These are phyloP conservation scores for Sutorius eximius DNA, from an alignment of 1,284 basidiomycete genomes.

Conservation along the genomic window DNA sequence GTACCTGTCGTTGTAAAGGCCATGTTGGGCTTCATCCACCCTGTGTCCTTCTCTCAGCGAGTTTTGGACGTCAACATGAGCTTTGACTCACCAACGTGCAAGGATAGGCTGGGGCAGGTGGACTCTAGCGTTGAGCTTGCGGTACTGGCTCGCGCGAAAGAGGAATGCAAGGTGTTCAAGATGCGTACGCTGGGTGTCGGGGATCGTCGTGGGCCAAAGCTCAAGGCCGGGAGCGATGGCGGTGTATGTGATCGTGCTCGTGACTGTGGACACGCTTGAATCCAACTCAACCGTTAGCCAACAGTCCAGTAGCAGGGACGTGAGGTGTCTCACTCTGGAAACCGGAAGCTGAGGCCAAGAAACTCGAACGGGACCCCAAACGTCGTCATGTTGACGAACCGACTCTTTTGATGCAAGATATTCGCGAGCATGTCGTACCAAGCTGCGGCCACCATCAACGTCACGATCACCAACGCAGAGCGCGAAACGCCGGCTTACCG, in stretches of 20 bases:
- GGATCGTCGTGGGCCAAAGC: conserved; percentile 76
- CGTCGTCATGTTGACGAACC: conserved; percentile 74
- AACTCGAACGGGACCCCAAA: conserved; percentile 83
- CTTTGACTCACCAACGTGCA: conserved; percentile 46
- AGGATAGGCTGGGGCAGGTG: conserved; percentile 70
- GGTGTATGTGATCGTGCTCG: conserved; percentile 81
- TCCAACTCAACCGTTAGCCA: background rate
- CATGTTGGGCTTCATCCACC: conserved; percentile 55
- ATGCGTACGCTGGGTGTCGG: conserved; percentile 73
- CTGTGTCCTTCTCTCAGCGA: conserved; percentile 23
- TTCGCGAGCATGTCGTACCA: conserved; percentile 86
- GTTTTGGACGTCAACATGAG: background rate
- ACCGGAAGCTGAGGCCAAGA: conserved; percentile 77
- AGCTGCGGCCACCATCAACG: conserved; percentile 44
- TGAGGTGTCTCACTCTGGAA: conserved; percentile 62
- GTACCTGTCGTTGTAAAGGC: conserved; percentile 60
- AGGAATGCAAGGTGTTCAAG: conserved; percentile 81
- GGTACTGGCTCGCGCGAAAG: conserved; percentile 68
- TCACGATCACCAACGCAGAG: background rate
- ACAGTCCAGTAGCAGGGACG: conserved; percentile 5
- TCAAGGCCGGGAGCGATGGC: conserved; percentile 87
- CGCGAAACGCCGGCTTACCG: conserved; percentile 45
- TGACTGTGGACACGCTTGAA: conserved; percentile 72
- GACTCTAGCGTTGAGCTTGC: conserved; percentile 71
- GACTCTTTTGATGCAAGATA: conserved; percentile 73